Evolutionary conservation across 2,329 filamentous ascomycete species (phyloP), one percentile per base, ranked within the genome.

Genomic region (Aspergillus sp.): DNA sequence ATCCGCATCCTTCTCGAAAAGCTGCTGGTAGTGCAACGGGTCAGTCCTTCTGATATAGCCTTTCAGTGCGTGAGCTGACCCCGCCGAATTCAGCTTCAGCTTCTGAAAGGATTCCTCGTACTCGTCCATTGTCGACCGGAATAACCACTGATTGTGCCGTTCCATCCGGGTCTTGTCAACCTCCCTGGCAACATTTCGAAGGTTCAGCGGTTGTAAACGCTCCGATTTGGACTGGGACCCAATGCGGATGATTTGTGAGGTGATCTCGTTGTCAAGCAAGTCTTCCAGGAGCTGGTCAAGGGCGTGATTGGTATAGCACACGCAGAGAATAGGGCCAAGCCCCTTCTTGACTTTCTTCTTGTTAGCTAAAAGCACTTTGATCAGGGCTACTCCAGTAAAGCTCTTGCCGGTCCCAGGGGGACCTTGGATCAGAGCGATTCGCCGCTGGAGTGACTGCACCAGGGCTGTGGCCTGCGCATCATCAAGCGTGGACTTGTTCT

Each of bases 281-380:
- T 88, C 81, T 61, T 88, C 82, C 0, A 90, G 75, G 0, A 89
- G 76, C 62, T 85, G 81, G 43, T 85, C 82, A 0, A 84, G 69
- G 0, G 81, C 81, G 64, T 84, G 80, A 57, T 83, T 83, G 1
- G 80, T 82, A 57, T 80, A 81, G 60, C 76, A 80, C 0, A 80
- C 76, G 52, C 73, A 75, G 5, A 84, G 60, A 5, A 84, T 78
- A 0, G 80, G 80, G 0, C 80, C 79, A 0, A 83, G 61, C 0
- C 39, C 42, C 9, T 22, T 42, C 5, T 34, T 54, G 18, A 54
- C 43, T 20, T 48, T 54, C 0, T 3, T 26, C 36, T 60, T 62
- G 45, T 71, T 64, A 11, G 62, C 62, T 2, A 64, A 24, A 5
- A 64, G 54, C 1, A 66, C 73, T 15, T 64, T 66, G 20, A 71